Percentiles rank a stretch among this genome's conserved stretches.
Conservation (phyloP, 1,284 basidiomycete species). For the Macrocystidia cucumis region DNA sequence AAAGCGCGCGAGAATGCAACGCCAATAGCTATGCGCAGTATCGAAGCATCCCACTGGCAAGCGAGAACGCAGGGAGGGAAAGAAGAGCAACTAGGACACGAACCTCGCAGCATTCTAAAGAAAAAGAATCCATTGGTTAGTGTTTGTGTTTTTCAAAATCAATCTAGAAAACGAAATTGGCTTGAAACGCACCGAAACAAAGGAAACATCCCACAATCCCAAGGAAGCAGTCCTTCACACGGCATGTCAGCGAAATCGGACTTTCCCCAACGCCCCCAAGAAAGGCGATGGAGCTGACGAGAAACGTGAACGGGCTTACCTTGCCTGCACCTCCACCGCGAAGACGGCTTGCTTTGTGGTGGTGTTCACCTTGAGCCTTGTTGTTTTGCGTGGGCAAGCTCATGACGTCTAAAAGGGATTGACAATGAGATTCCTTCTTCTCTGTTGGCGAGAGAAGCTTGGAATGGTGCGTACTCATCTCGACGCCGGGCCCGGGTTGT, state of each 20-base stretch:
- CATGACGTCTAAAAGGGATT: constrained; percentile 38
- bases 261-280: constrained; percentile 2
- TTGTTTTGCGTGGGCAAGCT: constrained; percentile 24
- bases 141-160: background rate
- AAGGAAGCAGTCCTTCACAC: constrained; percentile 49
- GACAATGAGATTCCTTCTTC: constrained; percentile 2
- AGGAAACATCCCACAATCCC: constrained; percentile 53
- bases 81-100: no score
- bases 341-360: constrained; percentile 39
- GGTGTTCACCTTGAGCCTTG: constrained; percentile 15
- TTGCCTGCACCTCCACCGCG: constrained; percentile 56
- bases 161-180: constrained; percentile 2
- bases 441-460: background rate
- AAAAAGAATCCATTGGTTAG: background rate
- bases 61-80: no score
- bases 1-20: no score
- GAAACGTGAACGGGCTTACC: no score
- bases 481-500: constrained; percentile 41
- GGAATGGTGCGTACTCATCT: constrained; percentile 40
- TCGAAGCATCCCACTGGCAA: no score
- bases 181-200: constrained; percentile 50
- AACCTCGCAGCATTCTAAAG: constrained; percentile 45
- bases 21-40: no score
- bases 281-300: no score
- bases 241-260: constrained; percentile 7